phyloP scores from a whole-genome alignment of 495 filamentous ascomycete genomes.

The Aspergillus homomorphus region DNA sequence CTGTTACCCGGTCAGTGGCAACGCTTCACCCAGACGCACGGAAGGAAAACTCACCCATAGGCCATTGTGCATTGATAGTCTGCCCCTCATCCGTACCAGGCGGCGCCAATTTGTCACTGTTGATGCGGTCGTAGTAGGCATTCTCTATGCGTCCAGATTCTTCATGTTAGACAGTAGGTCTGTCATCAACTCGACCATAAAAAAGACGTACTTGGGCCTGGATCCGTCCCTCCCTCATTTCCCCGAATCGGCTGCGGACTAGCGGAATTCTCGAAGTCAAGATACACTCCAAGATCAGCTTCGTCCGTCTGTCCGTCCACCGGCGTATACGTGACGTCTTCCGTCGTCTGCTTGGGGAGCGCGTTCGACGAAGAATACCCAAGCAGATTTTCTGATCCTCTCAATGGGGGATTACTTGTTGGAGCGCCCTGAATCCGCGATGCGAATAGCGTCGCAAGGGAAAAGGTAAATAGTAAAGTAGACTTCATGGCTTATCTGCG shows the following conservation, averaged over 20 bases:
- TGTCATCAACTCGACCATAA: too few species aligned
- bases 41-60: slow-evolving; percentile 47
- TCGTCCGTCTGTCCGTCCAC: slow-evolving; percentile 56
- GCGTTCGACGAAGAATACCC: slow-evolving; percentile 39
- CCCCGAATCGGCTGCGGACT: slow-evolving; percentile 72
- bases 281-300: slow-evolving; percentile 54
- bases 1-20: slow-evolving; percentile 17
- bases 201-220: slow-evolving; percentile 52
- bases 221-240: slow-evolving; percentile 53
- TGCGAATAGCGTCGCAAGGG: slow-evolving; percentile 7
- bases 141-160: slow-evolving; percentile 38
- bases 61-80: slow-evolving; percentile 68
- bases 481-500: slow-evolving; percentile 17
- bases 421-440: slow-evolving; percentile 20
- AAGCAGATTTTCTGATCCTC: slow-evolving; percentile 31
- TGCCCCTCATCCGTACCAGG: slow-evolving; percentile 62
- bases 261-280: slow-evolving; percentile 59
- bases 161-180: background rate
- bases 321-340: slow-evolving; percentile 40
- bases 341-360: slow-evolving; percentile 26
- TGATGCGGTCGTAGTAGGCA: slow-evolving; percentile 57
- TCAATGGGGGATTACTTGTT: slow-evolving; percentile 27
- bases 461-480: background rate
- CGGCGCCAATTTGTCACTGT: slow-evolving; percentile 64
- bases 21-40: background rate